Conservation (phyloP, 2,329 filamentous ascomycete species). For the Xylariaceae sp. region DNA sequence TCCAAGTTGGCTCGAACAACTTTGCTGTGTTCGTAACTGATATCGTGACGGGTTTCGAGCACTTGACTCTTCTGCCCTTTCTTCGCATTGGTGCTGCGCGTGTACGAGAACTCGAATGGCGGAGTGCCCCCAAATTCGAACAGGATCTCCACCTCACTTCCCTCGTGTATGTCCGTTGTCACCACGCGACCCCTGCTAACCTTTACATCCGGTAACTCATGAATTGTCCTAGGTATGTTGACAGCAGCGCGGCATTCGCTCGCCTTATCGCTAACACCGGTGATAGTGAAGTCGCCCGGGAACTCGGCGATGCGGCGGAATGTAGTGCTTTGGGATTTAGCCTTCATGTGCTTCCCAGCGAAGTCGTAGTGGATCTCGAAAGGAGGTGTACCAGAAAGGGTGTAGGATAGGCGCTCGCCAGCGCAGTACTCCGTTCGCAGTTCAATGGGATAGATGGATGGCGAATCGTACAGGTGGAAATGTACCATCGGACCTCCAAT, state of each 20-base stretch:
- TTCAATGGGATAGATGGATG: conserved; percentile 84
- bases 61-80: conserved; percentile 75
- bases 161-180: conserved; percentile 92
- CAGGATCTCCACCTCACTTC: conserved; percentile 84
- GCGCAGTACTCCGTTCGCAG: conserved; percentile 87
- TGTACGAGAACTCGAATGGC: conserved; percentile 97
- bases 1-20: conserved; percentile 83
- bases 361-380: conserved; percentile 94
- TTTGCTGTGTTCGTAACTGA: conserved; percentile 77
- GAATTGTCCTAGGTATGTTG: conserved; percentile 76
- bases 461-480: conserved; percentile 88
- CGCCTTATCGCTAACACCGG: conserved; percentile 79
- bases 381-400: conserved; percentile 82
- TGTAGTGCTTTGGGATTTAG: conserved; percentile 71
- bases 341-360: conserved; percentile 71
- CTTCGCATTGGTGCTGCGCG: conserved; percentile 77
- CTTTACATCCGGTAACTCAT: conserved; percentile 85
- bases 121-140: conserved; percentile 96
- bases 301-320: conserved; percentile 93
- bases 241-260: conserved; percentile 81
- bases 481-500: conserved; percentile 72
- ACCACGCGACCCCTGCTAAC: conserved; percentile 80
- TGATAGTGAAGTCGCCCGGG: conserved; percentile 84
- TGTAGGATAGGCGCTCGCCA: conserved; percentile 89
- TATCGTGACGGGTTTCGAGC: conserved; percentile 85